Base-by-base conservation (phyloP, 2,329 filamentous ascomycete species). In the Colletotrichum euphorbiae region DNA sequence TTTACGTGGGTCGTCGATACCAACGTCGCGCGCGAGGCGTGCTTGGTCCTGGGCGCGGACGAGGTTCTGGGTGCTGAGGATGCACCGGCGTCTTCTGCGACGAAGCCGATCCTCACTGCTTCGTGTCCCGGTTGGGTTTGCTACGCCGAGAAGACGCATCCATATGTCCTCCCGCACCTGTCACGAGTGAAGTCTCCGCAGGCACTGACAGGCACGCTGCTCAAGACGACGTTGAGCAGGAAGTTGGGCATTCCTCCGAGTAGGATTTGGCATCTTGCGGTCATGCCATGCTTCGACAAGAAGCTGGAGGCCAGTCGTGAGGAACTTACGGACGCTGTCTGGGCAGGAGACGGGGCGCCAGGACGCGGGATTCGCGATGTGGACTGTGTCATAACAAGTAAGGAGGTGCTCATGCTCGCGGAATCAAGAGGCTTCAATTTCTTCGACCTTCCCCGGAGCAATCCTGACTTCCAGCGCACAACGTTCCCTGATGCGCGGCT, bases 201-300 rank as follows among this genome's bases (percentile, higher is more conserved):
- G 79, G 95, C 96, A 28, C 81, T 99, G 59, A 91, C 93, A 71
- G 96, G 96, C 12, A 98, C 94, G 0, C 85, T 98, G 46, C 78
- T 99, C 62, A 99, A 99, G 80, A 95, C 93, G 0, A 88, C 92
- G 0, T 81, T 99, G 40, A 93, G 91, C 78, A 89, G 88, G 72
- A 86, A 83, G 59, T 85, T 94, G 70, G 88, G 88, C 38, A 89
- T 98, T 55, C 80, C 90, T 1, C 91, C 94, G 0, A 89, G 90
- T 70, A 89, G 90, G 72, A 94, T 99, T 77, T 99, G 95, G 93
- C 95, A 98, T 79, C 80, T 98, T 60, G 93, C 95, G 12, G 86
- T 99, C 51, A 99, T 99, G 96, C 96, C 96, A 19, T 99, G 96
- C 79, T 98, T 99, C 78, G 96, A 99, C 79, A 99, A 99, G 84